Percentiles rank a stretch among this genome's conserved stretches.
Evolutionary conservation across 345 rosid species (phyloP).

Genomic region (Rhodomyrtus tomentosa): DNA sequence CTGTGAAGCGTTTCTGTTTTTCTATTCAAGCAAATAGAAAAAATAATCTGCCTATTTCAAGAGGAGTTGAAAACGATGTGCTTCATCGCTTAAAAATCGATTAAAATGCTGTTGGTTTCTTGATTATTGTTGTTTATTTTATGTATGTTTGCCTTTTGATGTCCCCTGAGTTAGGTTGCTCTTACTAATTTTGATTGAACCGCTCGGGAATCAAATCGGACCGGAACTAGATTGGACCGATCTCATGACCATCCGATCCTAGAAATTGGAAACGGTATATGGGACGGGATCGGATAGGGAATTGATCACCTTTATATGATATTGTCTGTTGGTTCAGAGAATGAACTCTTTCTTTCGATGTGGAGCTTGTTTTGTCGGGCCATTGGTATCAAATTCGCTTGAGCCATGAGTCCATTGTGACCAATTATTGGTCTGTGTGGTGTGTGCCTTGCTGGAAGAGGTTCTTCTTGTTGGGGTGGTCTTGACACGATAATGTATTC

Average conservation of each 20-base stretch:
- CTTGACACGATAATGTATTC: background rate
- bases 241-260: too few species aligned
- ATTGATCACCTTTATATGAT: too few species aligned
- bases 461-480: background rate
- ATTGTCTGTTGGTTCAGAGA: background rate
- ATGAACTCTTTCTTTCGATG: background rate
- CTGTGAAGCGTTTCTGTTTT: background rate
- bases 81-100: background rate
- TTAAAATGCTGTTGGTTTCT: background rate
- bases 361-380: background rate
- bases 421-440: background rate
- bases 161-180: background rate
- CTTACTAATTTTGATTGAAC: too few species aligned
- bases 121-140: background rate
- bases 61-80: background rate
- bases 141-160: background rate
- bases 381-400: background rate
- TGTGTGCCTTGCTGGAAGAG: background rate
- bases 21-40: background rate
- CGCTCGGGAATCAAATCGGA: too few species aligned
- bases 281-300: too few species aligned
- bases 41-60: background rate
- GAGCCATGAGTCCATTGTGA: background rate
- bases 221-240: too few species aligned
- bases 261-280: too few species aligned